These are phyloP conservation scores for Calonectria pseudoturangicola DNA, from an alignment of 2,329 filamentous ascomycete species.

Conservation along the genomic window DNA sequence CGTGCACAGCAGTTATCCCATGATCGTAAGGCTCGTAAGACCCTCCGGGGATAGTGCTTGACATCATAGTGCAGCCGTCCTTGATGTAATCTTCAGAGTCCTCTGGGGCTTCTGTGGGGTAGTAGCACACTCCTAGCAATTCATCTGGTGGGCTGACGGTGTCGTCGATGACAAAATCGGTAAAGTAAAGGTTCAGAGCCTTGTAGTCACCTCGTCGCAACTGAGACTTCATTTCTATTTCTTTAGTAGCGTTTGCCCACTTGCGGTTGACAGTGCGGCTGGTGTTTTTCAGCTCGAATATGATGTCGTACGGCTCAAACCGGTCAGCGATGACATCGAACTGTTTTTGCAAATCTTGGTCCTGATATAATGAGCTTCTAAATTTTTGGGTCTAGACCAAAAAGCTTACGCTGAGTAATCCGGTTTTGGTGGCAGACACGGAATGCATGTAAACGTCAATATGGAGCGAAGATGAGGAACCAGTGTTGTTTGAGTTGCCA, in stretches of 20 bases:
- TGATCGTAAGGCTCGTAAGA: neutral
- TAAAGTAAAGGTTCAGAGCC: slow-evolving; percentile 6
- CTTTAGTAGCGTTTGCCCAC: neutral
- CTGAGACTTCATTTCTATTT: neutral
- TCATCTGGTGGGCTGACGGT: no score
- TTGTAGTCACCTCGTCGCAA: slow-evolving; percentile 6
- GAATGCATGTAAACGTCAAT: slow-evolving; percentile 1
- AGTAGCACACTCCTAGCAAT: neutral
- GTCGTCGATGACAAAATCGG: neutral
- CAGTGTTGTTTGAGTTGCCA: neutral
- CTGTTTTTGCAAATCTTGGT: neutral
- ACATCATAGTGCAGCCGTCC: neutral
- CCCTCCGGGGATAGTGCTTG: neutral
- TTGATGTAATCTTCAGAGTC: slow-evolving; percentile 1
- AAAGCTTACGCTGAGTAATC: neutral
- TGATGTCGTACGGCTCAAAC: neutral
- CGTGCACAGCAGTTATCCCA: slow-evolving; percentile 9
- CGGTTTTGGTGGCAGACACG: neutral
- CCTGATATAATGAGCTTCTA: neutral
- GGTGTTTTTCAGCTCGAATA: slow-evolving; percentile 1
- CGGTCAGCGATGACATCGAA: slow-evolving; percentile 4
- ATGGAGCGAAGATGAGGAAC: neutral
- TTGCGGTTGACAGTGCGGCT: neutral
- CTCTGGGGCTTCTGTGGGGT: neutral
- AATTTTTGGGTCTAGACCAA: neutral